phyloP scores from a whole-genome alignment of 306 rosid genomes.

The Cyclanthera cordifolia region DNA sequence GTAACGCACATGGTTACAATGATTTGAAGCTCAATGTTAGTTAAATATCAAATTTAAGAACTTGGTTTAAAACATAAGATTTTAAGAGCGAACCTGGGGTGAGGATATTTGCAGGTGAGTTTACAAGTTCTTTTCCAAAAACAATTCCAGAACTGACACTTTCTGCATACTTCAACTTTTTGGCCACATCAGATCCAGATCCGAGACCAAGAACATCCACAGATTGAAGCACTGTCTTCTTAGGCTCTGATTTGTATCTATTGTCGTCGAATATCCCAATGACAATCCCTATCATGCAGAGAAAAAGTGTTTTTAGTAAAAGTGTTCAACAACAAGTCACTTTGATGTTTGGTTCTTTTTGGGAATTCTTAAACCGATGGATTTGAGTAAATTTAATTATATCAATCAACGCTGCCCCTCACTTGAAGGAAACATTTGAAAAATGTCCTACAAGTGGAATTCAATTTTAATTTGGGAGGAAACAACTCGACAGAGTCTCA shows the following conservation, averaged over 20 bases:
- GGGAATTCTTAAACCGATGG: no score
- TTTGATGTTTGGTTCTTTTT: background rate
- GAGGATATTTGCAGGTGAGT: constrained; percentile 93
- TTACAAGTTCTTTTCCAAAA: constrained; percentile 78
- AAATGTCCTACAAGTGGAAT: no score
- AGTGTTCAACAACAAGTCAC: background rate
- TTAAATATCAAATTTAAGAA: background rate
- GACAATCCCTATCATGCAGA: constrained; percentile 44
- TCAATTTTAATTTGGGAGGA: no score
- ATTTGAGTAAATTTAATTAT: no score
- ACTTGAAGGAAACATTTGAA: no score
- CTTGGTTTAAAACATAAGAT: background rate
- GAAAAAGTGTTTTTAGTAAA: background rate
- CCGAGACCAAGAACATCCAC: constrained; percentile 84
- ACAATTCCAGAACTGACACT: constrained; percentile 64
- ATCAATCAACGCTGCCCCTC: no score
- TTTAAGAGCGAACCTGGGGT: constrained; percentile 57
- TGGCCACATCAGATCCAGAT: constrained; percentile 36
- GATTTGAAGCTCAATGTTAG: background rate
- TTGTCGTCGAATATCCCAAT: constrained; percentile 72
- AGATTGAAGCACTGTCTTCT: constrained; percentile 46
- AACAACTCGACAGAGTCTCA: no score
- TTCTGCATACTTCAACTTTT: constrained; percentile 73
- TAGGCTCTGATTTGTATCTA: constrained; percentile 72
- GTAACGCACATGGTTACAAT: background rate